These are phyloP conservation scores for Rubia peregrina DNA, from an alignment of 305 asterid species.

Conservation along the genomic window DNA sequence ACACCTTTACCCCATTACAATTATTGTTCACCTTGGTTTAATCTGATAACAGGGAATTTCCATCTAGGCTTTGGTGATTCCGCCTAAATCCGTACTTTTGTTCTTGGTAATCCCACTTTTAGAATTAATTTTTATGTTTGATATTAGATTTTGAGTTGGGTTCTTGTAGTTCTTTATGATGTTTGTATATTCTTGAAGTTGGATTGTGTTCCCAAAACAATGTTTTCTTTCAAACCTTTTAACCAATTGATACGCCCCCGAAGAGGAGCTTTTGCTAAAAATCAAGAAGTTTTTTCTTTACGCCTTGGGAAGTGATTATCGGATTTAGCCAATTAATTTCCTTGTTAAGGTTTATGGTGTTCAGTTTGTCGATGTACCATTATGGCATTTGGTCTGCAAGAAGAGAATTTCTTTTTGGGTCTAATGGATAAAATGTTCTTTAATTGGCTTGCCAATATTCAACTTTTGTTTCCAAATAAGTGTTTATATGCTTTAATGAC, in stretches of 20 bases:
- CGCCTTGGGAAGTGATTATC: neutral
- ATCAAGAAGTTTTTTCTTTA: too few species aligned
- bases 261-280: too few species aligned
- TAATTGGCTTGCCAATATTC: neutral
- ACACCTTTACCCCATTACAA: conserved; percentile 9
- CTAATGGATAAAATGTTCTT: neutral
- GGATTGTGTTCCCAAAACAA: neutral
- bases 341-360: neutral
- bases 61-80: conserved; percentile 12
- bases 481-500: neutral
- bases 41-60: conserved; percentile 13
- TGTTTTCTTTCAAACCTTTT: too few species aligned
- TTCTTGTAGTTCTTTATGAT: neutral
- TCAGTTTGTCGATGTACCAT: neutral
- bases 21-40: conserved; percentile 9
- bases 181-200: neutral
- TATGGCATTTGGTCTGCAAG: neutral
- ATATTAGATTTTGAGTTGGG: conserved; percentile 6
- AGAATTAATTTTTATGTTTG: neutral
- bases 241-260: too few species aligned
- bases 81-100: neutral
- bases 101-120: conserved; percentile 3
- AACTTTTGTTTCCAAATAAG: too few species aligned
- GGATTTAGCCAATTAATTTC: neutral
- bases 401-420: neutral